A percentile compares a stretch with the other conserved stretches of the same genome.
Conservation (phyloP, 2,329 filamentous ascomycete species). For the Diaporthe nobilis region DNA sequence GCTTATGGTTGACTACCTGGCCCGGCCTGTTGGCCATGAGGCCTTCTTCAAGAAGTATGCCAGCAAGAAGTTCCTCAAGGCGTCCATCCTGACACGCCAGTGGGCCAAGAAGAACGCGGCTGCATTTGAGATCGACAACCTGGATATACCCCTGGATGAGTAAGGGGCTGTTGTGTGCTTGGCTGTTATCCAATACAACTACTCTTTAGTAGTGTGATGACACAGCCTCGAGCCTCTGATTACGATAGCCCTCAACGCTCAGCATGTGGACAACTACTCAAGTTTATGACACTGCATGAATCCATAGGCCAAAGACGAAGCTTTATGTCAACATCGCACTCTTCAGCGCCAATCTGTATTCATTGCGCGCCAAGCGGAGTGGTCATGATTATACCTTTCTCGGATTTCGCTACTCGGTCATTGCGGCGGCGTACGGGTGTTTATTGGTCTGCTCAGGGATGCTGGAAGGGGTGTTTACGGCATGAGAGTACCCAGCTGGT, state of each 20-base stretch:
- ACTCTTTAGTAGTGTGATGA: constrained; percentile 4
- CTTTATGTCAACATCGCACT: constrained; percentile 39
- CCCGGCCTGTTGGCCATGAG: constrained; percentile 90
- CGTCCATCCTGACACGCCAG: constrained; percentile 89
- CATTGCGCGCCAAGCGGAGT: constrained; percentile 34
- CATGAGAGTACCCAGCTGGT: constrained; percentile 25
- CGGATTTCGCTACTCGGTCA: constrained; percentile 42
- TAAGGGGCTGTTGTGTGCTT: constrained; percentile 53
- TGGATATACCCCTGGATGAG: constrained; percentile 63
- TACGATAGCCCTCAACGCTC: constrained; percentile 31
- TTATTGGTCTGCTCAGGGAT: constrained; percentile 35
- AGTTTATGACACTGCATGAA: constrained; percentile 40
- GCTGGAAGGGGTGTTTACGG: constrained; percentile 37
- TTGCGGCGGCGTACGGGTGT: constrained; percentile 43
- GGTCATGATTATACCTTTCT: constrained; percentile 37
- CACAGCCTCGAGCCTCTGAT: constrained; percentile 32
- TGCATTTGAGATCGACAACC: constrained; percentile 67
- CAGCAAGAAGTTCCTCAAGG: constrained; percentile 99
- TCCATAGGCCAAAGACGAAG: constrained; percentile 38
- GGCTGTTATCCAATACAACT: constrained; percentile 19
- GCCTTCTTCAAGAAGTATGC: constrained; percentile 99
- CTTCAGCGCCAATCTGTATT: constrained; percentile 36
- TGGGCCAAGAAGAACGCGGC: constrained; percentile 89
- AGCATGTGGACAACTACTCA: constrained; percentile 34
- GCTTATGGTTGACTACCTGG: constrained; percentile 97